These are phyloP conservation scores for Stephania cephalantha DNA, from an alignment of 164 flowering plant species.

Conservation along the genomic window DNA sequence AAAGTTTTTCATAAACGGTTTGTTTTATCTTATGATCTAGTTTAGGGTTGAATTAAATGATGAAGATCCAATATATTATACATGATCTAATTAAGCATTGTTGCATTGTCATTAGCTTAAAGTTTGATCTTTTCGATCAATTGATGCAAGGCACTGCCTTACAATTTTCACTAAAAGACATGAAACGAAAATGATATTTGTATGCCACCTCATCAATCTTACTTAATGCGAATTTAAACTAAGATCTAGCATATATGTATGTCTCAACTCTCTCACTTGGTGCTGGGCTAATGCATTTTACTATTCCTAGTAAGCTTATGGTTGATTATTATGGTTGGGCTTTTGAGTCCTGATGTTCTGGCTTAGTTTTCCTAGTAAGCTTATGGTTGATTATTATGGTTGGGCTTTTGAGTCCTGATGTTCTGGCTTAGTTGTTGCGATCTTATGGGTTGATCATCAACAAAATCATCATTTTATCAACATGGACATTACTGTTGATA, in stretches of 20 bases:
- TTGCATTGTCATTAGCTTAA: too few species aligned
- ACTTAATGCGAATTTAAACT: background rate
- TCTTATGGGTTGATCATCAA: background rate
- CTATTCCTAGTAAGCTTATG: background rate
- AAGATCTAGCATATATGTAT: background rate
- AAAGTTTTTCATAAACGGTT: too few species aligned
- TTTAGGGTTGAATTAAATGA: too few species aligned
- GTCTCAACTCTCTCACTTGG: background rate
- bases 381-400: background rate
- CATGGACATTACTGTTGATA: too few species aligned
- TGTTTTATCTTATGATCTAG: too few species aligned
- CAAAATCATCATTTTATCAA: too few species aligned
- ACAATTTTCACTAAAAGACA: too few species aligned
- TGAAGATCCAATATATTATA: too few species aligned
- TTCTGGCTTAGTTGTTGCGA: background rate
- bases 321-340: background rate
- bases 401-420: background rate
- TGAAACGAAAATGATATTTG: constrained; percentile 6
- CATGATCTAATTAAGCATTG: too few species aligned
- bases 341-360: background rate
- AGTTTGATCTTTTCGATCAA: too few species aligned
- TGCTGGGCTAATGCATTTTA: background rate
- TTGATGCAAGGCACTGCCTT: too few species aligned
- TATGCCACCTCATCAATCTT: constrained; percentile 12
- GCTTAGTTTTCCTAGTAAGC: background rate